Percentiles rank a stretch among this genome's conserved stretches.
phyloP scores from a whole-genome alignment of 106 monocot species.

The Phalaenopsis equestris region DNA sequence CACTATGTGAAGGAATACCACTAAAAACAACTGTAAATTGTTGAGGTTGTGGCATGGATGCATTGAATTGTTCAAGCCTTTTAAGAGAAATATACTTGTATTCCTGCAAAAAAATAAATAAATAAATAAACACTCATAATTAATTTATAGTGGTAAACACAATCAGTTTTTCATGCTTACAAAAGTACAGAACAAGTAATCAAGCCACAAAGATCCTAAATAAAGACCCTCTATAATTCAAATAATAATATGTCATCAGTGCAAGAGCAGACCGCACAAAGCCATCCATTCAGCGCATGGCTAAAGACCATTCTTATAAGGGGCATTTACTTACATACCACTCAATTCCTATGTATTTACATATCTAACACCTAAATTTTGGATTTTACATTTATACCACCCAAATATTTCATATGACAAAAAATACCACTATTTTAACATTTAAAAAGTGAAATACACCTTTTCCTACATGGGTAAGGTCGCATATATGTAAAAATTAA shows the following conservation, averaged over 20 bases:
- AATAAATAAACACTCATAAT: conserved; percentile 1
- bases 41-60: conserved; percentile 60
- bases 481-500: too few relatives aligned
- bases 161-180: background rate
- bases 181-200: background rate
- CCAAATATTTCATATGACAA: too few relatives aligned
- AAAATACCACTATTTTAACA: too few relatives aligned
- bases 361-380: too few relatives aligned
- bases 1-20: conserved; percentile 52
- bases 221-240: background rate
- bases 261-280: background rate
- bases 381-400: too few relatives aligned
- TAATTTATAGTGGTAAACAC: background rate
- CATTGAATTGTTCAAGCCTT: conserved; percentile 61
- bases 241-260: background rate
- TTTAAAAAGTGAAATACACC: too few relatives aligned
- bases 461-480: too few relatives aligned
- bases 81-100: conserved; percentile 58
- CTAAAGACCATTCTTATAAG: background rate
- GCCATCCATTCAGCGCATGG: background rate
- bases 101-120: conserved; percentile 52
- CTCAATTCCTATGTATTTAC: too few relatives aligned
- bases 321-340: too few relatives aligned
- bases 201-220: background rate
- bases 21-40: conserved; percentile 87